Percentiles rank a stretch among this genome's conserved stretches.
Evolutionary conservation across 805 yeast genomes (phyloP).

Genomic region (Wickerhamiella galacta): DNA sequence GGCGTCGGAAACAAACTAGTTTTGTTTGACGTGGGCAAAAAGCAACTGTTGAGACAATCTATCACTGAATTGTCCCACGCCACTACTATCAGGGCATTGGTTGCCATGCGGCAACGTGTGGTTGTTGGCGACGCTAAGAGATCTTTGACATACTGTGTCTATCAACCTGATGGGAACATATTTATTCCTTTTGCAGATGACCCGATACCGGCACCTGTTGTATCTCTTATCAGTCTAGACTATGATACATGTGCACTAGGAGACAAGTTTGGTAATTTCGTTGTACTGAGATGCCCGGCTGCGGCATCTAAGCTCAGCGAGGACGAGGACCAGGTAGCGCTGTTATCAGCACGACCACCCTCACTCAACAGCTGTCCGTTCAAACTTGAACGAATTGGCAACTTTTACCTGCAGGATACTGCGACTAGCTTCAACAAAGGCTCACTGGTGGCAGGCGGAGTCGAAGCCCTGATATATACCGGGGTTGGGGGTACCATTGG

Average conservation of each 20-base stretch:
- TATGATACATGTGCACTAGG: conserved; percentile 65
- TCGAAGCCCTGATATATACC: conserved; percentile 47
- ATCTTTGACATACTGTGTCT: conserved; percentile 45
- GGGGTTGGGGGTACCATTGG: conserved; percentile 80
- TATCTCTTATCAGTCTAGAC: conserved; percentile 46
- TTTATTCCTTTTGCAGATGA: conserved; percentile 62
- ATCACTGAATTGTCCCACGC: conserved; percentile 30
- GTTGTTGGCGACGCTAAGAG: conserved; percentile 57
- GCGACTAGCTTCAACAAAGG: conserved; percentile 44
- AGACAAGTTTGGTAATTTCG: conserved; percentile 72
- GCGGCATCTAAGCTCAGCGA: conserved; percentile 32
- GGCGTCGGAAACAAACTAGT: conserved; percentile 29
- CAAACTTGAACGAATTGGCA: conserved; percentile 35
- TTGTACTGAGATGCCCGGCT: conserved; percentile 46
- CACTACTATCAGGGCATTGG: conserved; percentile 36
- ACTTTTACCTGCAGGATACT: conserved; percentile 55
- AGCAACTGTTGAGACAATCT: conserved; percentile 59
- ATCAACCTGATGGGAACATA: conserved; percentile 22
- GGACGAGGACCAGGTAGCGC: conserved; percentile 32
- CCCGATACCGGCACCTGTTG: conserved; percentile 45
- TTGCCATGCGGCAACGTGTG: conserved; percentile 39
- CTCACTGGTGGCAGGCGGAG: conserved; percentile 41
- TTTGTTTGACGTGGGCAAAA: conserved; percentile 53
- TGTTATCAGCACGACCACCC: conserved; percentile 21
- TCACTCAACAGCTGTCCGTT: conserved; percentile 28